Evolutionary conservation across 352 stramenopile genomes (phyloP).

Genomic region (Globisporangium rhizosaccharum): DNA sequence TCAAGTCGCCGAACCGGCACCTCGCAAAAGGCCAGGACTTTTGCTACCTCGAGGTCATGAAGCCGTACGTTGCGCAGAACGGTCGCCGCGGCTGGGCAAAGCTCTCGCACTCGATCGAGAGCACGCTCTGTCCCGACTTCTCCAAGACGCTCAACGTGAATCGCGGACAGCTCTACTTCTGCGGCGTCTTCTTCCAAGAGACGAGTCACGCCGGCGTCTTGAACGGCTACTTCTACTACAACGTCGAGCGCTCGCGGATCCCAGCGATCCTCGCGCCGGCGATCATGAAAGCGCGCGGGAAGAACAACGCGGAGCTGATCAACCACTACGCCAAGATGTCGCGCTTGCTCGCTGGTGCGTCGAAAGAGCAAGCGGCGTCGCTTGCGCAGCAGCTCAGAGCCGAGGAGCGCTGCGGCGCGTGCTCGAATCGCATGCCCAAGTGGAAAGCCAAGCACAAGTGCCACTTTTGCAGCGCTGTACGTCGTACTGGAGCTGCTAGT

Average conservation of each 20-base stretch:
- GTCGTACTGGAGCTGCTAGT: neutral
- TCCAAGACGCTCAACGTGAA: slow-evolving; percentile 30
- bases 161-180: slow-evolving; percentile 54
- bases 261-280: slow-evolving; percentile 38
- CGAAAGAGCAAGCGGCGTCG: slow-evolving; percentile 25
- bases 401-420: slow-evolving; percentile 55
- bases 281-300: slow-evolving; percentile 51
- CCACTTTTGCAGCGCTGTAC: slow-evolving; percentile 55
- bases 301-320: slow-evolving; percentile 53
- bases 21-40: slow-evolving; percentile 66
- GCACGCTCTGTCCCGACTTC: slow-evolving; percentile 52
- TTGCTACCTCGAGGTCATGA: slow-evolving; percentile 73
- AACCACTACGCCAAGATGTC: slow-evolving; percentile 71
- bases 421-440: slow-evolving; percentile 49
- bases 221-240: slow-evolving; percentile 60
- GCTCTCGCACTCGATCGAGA: slow-evolving; percentile 66
- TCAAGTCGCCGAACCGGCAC: slow-evolving; percentile 46
- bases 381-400: slow-evolving; percentile 45
- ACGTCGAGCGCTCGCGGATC: slow-evolving; percentile 34
- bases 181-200: slow-evolving; percentile 66
- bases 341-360: slow-evolving; percentile 25
- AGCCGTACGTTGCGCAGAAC: slow-evolving; percentile 42
- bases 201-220: slow-evolving; percentile 41
- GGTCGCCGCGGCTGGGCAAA: slow-evolving; percentile 66
- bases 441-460: slow-evolving; percentile 57